Conservation (phyloP, 495 filamentous ascomycete genomes). For the Xylaria sp. region DNA sequence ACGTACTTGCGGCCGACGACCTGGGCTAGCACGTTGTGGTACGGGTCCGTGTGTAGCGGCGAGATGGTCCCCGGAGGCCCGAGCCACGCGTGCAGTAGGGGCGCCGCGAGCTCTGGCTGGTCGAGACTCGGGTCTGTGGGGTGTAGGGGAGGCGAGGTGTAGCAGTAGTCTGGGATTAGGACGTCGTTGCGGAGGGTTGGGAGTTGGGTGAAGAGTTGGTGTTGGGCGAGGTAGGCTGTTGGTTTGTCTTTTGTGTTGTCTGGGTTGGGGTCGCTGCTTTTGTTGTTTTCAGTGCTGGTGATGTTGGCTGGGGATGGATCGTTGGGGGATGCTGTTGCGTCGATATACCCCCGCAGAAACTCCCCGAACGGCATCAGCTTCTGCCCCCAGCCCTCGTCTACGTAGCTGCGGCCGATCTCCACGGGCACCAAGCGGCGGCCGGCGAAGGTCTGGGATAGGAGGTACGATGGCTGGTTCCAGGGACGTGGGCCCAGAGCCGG, state of each 20-base stretch:
- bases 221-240: conserved; percentile 87
- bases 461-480: conserved; percentile 79
- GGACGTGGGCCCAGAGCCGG: conserved; percentile 72
- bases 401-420: conserved; percentile 90
- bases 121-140: conserved; percentile 58
- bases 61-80: conserved; percentile 88
- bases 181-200: conserved; percentile 80
- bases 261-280: conserved; percentile 2
- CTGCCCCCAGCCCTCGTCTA: conserved; percentile 86
- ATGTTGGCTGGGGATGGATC: not conserved
- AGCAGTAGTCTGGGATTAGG: conserved; percentile 83
- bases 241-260: conserved; percentile 25
- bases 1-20: conserved; percentile 93
- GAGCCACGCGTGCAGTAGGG: conserved; percentile 88
- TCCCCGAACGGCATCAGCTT: conserved; percentile 76
- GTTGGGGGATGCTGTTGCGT: conserved; percentile 22
- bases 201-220: conserved; percentile 85
- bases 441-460: conserved; percentile 74
- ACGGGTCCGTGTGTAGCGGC: conserved; percentile 90
- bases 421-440: conserved; percentile 85
- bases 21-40: conserved; percentile 91
- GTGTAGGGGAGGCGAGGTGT: conserved; percentile 62
- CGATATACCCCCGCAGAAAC: conserved; percentile 69
- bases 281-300: not conserved
- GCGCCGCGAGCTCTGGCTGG: conserved; percentile 57